Evolutionary conservation across 2,329 filamentous ascomycete genomes (phyloP), one percentile per base, ranked within the genome.

Genomic region (Diaporthe citriasiana): DNA sequence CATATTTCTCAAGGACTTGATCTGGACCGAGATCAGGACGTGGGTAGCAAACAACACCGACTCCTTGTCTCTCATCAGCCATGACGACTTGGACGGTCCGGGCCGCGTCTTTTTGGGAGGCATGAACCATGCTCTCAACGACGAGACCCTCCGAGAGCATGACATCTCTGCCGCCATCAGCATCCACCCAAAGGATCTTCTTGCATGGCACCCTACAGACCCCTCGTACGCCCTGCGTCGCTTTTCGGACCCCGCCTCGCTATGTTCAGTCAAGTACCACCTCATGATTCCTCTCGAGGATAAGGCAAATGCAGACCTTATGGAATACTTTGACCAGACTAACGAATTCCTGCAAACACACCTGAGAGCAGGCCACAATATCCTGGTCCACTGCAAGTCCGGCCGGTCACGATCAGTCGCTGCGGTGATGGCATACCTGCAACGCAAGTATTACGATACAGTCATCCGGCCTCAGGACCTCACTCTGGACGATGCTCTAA

Each of bases 81-180:
- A 71, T 25, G 30, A 40, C 0, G 70, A 71, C 47, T 40, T 71
- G 15, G 70, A 55, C 56, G 56, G 56, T 10, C 70, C 70, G 35
- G 70, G 70, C 25, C 70, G 56, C 12, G 70, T 71, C 47, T 71
- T 63, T 27, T 25, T 71, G 12, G 70, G 70, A 6, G 70, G 70
- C n/a, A 71, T 71, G 70, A 71, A 63, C 47, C 70, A 71, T 50
- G 70, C 70, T 13, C 56, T 71, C 45, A 71, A 63, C 47, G 70
- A 71, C 47, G 56, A 63, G 19, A 71, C 56, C 45, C 70, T 71
- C 45, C 25, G 15, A 15, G 56, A 63, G 12, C 70, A 63, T 17
- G 17, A 63, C 47, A 71, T 71, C 56, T 59, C 70, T 17, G 70
- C 70, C 19, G 70, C 59, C n/a, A 63, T 71, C 42, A 71, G 70